A percentile compares a stretch with the other conserved stretches of the same genome.
phyloP scores from a whole-genome alignment of 2,329 filamentous ascomycete genomes.

The Trichoderma oligosporum region DNA sequence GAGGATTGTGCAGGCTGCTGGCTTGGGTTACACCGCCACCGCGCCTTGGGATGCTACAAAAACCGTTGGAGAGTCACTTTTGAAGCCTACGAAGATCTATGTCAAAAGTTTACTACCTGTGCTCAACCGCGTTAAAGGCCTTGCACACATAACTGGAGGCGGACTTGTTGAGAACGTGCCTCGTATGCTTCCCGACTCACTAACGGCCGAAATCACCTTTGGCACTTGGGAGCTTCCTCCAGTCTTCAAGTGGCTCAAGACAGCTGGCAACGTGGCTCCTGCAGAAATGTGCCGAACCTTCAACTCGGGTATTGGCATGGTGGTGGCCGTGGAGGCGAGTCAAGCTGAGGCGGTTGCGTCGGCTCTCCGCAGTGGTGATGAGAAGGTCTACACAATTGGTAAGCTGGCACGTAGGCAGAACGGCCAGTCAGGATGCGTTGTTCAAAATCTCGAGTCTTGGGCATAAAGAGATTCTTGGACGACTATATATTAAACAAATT shows the following conservation, averaged over 20 bases:
- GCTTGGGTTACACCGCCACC: constrained; percentile 65
- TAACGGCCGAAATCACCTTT: constrained; percentile 79
- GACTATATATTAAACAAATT: no score
- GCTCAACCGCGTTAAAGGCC: constrained; percentile 72
- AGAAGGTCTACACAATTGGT: constrained; percentile 75
- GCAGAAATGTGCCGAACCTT: constrained; percentile 87
- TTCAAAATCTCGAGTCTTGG: constrained; percentile 37
- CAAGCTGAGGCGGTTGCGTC: constrained; percentile 59
- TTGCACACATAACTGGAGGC: constrained; percentile 95
- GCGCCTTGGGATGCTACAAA: constrained; percentile 70
- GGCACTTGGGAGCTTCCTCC: constrained; percentile 68
- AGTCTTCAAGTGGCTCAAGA: constrained; percentile 85
- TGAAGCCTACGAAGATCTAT: constrained; percentile 92
- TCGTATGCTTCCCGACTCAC: constrained; percentile 75
- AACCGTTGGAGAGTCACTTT: constrained; percentile 69
- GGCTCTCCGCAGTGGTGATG: constrained; percentile 56
- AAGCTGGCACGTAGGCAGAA: constrained; percentile 58
- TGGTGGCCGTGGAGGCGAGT: constrained; percentile 68
- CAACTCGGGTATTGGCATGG: constrained; percentile 95
- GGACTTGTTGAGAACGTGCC: constrained; percentile 92
- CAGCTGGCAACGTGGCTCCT: constrained; percentile 63
- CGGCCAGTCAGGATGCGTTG: constrained; percentile 33
- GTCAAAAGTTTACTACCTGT: constrained; percentile 75
- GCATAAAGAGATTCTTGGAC: neutral
- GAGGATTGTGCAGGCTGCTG: constrained; percentile 72